phyloP scores from a whole-genome alignment of 2,329 filamentous ascomycete species.

The Ophiostoma sp. region DNA sequence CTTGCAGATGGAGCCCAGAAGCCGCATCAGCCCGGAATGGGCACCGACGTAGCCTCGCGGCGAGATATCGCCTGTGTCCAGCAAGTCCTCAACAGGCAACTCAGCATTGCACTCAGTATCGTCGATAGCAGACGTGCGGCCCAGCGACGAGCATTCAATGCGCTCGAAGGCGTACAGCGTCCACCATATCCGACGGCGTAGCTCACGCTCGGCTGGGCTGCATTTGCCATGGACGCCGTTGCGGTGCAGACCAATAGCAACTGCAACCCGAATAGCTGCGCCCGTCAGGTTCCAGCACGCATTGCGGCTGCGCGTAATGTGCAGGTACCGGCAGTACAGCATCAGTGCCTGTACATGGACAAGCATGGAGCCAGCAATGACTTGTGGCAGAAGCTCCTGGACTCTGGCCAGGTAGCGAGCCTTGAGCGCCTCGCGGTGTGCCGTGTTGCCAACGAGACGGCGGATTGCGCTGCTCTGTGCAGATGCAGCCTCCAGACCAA shows the following conservation, averaged over 20 bases:
- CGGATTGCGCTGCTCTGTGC: constrained; percentile 14
- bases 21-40: constrained; percentile 28
- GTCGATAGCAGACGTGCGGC: constrained; percentile 33
- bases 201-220: constrained; percentile 34
- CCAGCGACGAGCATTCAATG: constrained; percentile 33
- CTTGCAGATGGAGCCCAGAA: constrained; percentile 31
- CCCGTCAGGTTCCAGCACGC: constrained; percentile 29
- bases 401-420: constrained; percentile 23
- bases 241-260: constrained; percentile 28
- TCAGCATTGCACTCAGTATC: constrained; percentile 32
- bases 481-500: constrained; percentile 25
- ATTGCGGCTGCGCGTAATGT: constrained; percentile 27
- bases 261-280: constrained; percentile 25
- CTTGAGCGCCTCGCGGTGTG: constrained; percentile 19
- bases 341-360: constrained; percentile 27
- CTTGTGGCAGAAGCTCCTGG: constrained; percentile 24
- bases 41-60: constrained; percentile 28
- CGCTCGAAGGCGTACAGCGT: constrained; percentile 35
- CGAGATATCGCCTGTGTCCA: constrained; percentile 30
- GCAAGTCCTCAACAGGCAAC: constrained; percentile 29
- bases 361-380: constrained; percentile 25
- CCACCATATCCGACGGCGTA: constrained; percentile 34
- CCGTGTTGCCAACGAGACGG: constrained; percentile 18
- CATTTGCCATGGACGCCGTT: constrained; percentile 20
- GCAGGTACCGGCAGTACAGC: constrained; percentile 28